Evolutionary conservation across 1,139 yeast genomes (phyloP), one percentile per base, ranked within the genome.

Genomic region (Candida gigantensis): DNA sequence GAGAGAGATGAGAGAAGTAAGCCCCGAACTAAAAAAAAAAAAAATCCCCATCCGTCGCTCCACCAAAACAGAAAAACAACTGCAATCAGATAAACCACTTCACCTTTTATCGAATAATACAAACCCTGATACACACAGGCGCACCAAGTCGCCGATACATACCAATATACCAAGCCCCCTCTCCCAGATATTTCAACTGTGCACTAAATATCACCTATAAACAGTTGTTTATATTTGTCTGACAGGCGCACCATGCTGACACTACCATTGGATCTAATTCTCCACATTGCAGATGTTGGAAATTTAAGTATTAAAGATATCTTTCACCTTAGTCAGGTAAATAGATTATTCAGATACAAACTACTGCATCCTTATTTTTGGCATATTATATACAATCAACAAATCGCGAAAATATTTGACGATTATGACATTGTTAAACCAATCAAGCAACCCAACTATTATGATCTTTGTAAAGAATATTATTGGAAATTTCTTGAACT

Each of bases 301-400:
- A 23, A 28, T 3, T 41, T 61, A 25, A 34, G 30, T 3, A 42
- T 58, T 7, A 28, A 36, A 5, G 65, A 62, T 45, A 52, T 57
- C 2, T 25, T 59, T 7, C 29, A 31, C 20, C 36, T 62, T 17
- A 34, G 47, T 21, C 45, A 43, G 24, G 36, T 49, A 4, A 48
- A 45, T 35, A 34, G 35, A 13, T 26, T 32, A 15, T 28, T 58
- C 3, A 24, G 41, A 24, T 8, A 24, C 6, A 33, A 37, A 16
- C 34, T 43, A 15, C 26, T 20, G 24, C 39, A 39, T 27, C 38
- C 36, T 3, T 37, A 42, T 32, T 45, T 45, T 24, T 45, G 49
- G 49, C 30, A 42, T n/a, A 23, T 27, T 16, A 14, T 43, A 3
- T 40, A 43, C 29, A 37, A 40, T 19, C 15, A 12, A 15, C n/a